These are phyloP conservation scores for Aspergillus flavus DNA, from an alignment of 2,329 filamentous ascomycete genomes.

Conservation along the genomic window DNA sequence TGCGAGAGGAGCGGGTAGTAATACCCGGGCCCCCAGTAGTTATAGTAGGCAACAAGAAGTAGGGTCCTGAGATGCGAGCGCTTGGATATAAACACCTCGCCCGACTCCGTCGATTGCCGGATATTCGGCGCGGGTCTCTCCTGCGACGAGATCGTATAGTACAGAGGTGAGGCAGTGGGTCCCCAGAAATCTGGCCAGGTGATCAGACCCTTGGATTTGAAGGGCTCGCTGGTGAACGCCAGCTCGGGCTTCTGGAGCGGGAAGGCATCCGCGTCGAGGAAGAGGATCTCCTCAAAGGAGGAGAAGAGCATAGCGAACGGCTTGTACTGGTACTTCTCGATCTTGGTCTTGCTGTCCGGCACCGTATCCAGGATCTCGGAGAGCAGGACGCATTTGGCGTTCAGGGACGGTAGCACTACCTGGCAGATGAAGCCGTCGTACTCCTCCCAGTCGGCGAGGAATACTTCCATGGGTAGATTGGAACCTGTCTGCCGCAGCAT, in stretches of 20 bases:
- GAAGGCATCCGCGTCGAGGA: constrained; percentile 52
- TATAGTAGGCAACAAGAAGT: constrained; percentile 53
- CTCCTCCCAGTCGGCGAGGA: constrained; percentile 18
- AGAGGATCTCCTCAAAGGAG: constrained; percentile 52
- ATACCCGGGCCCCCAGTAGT: constrained; percentile 47
- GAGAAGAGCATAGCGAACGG: constrained; percentile 52
- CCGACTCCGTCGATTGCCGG: constrained; percentile 45
- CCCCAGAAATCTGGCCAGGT: constrained; percentile 54
- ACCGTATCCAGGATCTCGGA: constrained; percentile 41
- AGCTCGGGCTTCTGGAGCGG: constrained; percentile 44
- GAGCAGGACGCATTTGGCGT: constrained; percentile 39
- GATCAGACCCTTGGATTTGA: constrained; percentile 43
- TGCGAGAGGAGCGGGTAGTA: constrained; percentile 52
- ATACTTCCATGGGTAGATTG: constrained; percentile 22
- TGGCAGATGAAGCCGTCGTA: constrained; percentile 6
- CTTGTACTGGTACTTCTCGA: constrained; percentile 52
- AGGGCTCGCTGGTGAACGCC: constrained; percentile 46
- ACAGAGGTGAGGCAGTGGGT: constrained; percentile 39
- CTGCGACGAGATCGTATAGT: constrained; percentile 41
- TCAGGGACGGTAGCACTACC: background rate
- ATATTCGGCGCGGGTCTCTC: constrained; percentile 22
- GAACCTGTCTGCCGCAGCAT: constrained; percentile 26
- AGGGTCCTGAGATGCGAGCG: constrained; percentile 43
- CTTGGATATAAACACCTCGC: constrained; percentile 51
- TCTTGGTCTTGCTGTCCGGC: constrained; percentile 22